Evolutionary conservation across 208 protist genomes (phyloP).

Genomic region (Kentomonas sorsogonicus): DNA sequence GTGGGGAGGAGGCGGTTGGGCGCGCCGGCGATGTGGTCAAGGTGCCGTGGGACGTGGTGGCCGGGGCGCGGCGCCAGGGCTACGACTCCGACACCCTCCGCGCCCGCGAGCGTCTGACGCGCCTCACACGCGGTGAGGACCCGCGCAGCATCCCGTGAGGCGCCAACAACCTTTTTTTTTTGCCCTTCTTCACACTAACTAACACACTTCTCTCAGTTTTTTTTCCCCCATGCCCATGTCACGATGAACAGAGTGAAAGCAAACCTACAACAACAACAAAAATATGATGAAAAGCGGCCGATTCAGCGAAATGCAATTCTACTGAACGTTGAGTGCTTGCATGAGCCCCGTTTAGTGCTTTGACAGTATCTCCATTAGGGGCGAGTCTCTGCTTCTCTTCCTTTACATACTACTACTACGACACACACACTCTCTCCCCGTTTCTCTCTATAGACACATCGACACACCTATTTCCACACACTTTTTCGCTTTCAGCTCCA

Average conservation of each 20-base stretch:
- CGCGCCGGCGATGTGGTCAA: slow-evolving; percentile 62
- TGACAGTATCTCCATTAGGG: too few species aligned
- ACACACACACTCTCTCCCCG: too few species aligned
- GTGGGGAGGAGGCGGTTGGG: slow-evolving; percentile 45
- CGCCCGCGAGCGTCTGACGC: slow-evolving; percentile 78
- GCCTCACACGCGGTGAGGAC: slow-evolving; percentile 82
- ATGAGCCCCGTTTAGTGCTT: too few species aligned
- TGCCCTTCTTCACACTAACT: not conserved
- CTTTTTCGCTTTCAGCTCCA: too few species aligned
- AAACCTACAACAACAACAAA: not conserved
- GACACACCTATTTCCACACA: too few species aligned
- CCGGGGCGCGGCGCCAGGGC: slow-evolving; percentile 56
- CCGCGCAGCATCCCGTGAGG: slow-evolving; percentile 72
- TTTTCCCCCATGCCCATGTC: not conserved
- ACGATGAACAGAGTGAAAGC: not conserved
- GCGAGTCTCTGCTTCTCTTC: too few species aligned
- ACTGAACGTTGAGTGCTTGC: not conserved
- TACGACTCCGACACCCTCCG: slow-evolving; percentile 70
- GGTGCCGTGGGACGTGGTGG: slow-evolving; percentile 74
- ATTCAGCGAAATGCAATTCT: not conserved
- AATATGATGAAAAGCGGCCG: not conserved
- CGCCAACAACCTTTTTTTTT: slow-evolving; percentile 12
- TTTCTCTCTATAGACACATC: too few species aligned
- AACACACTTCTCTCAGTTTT: not conserved
- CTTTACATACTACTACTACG: too few species aligned